Conservation (phyloP, 2,329 filamentous ascomycete genomes). For the Talaromyces pinophilus region DNA sequence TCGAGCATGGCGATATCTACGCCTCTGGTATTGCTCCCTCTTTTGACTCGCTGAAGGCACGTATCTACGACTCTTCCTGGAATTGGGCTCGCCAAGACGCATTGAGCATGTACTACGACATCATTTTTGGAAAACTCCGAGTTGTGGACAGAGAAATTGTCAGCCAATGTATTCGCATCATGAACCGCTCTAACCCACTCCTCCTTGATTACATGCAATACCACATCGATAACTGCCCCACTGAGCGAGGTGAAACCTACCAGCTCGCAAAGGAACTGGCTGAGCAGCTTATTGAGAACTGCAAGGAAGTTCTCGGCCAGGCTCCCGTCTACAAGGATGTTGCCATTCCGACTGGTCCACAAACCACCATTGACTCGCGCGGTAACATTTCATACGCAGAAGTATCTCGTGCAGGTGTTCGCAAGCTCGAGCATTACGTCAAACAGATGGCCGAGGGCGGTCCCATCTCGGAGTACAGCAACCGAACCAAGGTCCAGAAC, state of each 20-base stretch:
- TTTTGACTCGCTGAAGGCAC: slow-evolving; percentile 90
- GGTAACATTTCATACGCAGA: slow-evolving; percentile 94
- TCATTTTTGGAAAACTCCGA: slow-evolving; percentile 93
- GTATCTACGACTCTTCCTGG: slow-evolving; percentile 97
- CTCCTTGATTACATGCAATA: slow-evolving; percentile 99
- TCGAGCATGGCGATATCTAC: slow-evolving; percentile 96
- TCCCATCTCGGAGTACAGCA: slow-evolving; percentile 98
- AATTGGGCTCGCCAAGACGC: slow-evolving; percentile 99
- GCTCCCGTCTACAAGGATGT: slow-evolving; percentile 97
- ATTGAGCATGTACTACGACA: slow-evolving; percentile 97
- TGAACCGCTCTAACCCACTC: slow-evolving; percentile 97
- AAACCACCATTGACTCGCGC: slow-evolving; percentile 86
- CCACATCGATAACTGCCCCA: slow-evolving; percentile 97
- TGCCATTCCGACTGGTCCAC: slow-evolving; percentile 83
- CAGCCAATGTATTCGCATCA: slow-evolving; percentile 96
- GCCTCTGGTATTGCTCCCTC: slow-evolving; percentile 90
- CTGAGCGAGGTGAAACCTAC: slow-evolving; percentile 95
- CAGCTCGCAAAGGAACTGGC: slow-evolving; percentile 95
- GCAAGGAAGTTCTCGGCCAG: slow-evolving; percentile 81
- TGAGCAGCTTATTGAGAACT: slow-evolving; percentile 93
- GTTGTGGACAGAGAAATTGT: slow-evolving; percentile 96
- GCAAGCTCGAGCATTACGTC: slow-evolving; percentile 97
- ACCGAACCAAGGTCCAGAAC: slow-evolving; percentile 96
- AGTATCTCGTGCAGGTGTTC: slow-evolving; percentile 79
- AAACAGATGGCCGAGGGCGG: slow-evolving; percentile 98